A percentile compares a stretch with the other conserved stretches of the same genome.
phyloP scores from a whole-genome alignment of 352 stramenopile species.

The Globisporangium takayamanum region DNA sequence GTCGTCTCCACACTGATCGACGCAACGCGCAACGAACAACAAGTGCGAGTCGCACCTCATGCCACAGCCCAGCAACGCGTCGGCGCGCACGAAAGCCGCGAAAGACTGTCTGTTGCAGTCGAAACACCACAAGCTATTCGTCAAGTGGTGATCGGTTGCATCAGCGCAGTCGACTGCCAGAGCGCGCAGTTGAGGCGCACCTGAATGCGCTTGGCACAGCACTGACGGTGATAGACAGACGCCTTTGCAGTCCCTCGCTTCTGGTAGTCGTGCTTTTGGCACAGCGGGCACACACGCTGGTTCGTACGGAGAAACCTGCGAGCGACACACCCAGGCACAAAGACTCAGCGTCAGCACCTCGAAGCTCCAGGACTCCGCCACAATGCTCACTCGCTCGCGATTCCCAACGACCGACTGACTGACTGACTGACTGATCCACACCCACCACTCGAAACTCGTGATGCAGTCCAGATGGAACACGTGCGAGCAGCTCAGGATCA shows the following conservation, averaged over 20 bases:
- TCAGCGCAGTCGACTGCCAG: no score
- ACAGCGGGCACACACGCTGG: constrained; percentile 76
- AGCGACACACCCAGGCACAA: background rate
- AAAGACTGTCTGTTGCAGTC: constrained; percentile 19
- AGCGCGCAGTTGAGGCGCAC: constrained; percentile 11
- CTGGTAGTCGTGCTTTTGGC: constrained; percentile 79
- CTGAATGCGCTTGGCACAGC: constrained; percentile 54
- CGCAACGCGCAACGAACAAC: background rate
- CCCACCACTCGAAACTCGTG: constrained; percentile 69
- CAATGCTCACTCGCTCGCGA: no score
- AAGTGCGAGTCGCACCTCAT: constrained; percentile 16
- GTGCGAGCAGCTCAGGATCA: constrained; percentile 85
- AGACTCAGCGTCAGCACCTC: background rate
- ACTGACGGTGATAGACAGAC: constrained; percentile 38
- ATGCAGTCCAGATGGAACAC: constrained; percentile 82
- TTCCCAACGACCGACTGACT: no score
- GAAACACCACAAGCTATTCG: background rate
- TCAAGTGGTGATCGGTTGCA: background rate
- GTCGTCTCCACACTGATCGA: background rate
- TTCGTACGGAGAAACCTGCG: constrained; percentile 65
- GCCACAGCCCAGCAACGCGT: constrained; percentile 19
- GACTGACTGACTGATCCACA: no score
- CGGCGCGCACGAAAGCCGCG: constrained; percentile 29
- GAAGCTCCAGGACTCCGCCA: background rate
- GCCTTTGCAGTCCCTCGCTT: constrained; percentile 55